Evolutionary conservation across 1,139 yeast species (phyloP), one percentile per base, ranked within the genome.

Genomic region (Hanseniaspora sp.): DNA sequence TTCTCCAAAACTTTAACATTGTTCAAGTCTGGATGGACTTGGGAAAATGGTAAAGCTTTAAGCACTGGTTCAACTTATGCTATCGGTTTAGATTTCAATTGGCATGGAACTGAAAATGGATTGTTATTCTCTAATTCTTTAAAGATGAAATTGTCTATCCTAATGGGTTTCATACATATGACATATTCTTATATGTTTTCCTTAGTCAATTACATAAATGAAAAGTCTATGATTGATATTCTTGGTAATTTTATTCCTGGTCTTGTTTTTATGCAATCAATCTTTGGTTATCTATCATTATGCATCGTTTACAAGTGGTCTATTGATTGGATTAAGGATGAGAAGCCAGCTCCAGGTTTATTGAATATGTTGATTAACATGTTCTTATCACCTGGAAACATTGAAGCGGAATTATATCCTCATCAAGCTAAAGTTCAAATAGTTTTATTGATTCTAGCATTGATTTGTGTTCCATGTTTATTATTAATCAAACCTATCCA

Each of bases 41-140:
- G 95, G 92, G 23, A 43, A 13, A 31, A 48, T 7, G 51, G 51
- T 5, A 28, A 15, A 7, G 49, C 55, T n/a, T 83, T 81, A 71
- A 76, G 78, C 58, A 75, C 69, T 55, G 84, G 82, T 17, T 28
- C 39, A 13, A 78, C 80, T 12, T 94, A 94, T 66, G 76, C 85
- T 9, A 72, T 90, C 62, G 99, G 99, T 56, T 68, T 92, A 48
- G 99, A 92, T 69, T 86, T 87, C 71, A 86, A 83, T 15, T 92
- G 99, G 99, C 98, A 92, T 66, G 96, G 96, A 1, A 79, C 97
- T 41, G 97, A 92, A 58, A 94, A 94, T 69, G 85, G 83, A 58
- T 75, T 92, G 63, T 72, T 92, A 56, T 92, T 92, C 69, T 81
- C 95, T 52, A 92, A 92, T 69, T 88, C 97, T 1, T 90, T 86